Evolutionary conservation across 148 eudicot genomes (phyloP).

Genomic region (Chenopodium quinoa): DNA sequence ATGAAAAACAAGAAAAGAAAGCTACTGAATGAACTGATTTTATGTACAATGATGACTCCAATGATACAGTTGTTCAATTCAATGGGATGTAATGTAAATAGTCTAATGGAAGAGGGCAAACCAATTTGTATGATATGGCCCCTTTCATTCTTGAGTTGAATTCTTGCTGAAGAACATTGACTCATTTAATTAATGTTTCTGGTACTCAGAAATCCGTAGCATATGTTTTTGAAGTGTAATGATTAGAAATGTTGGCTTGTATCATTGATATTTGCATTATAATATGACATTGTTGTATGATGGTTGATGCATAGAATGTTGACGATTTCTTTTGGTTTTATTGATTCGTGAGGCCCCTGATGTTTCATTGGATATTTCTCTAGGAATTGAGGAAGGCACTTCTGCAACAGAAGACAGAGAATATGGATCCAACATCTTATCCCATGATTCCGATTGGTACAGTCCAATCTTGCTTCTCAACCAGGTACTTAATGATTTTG

Average conservation of each 20-base stretch:
- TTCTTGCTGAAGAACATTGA: neutral
- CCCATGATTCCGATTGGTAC: slow-evolving; percentile 82
- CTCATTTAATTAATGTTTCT: neutral
- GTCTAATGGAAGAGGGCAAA: neutral
- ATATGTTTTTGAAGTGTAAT: too few species aligned
- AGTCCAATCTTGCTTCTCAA: slow-evolving; percentile 83
- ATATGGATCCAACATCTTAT: slow-evolving; percentile 43
- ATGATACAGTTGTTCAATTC: neutral
- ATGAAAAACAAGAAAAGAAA: neutral
- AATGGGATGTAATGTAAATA: neutral
- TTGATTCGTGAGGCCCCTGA: neutral
- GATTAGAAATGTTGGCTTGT: neutral
- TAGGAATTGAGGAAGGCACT: slow-evolving; percentile 75
- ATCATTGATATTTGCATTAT: neutral
- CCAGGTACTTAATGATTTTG: slow-evolving; percentile 50
- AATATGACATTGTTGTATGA: neutral
- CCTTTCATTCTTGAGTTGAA: neutral
- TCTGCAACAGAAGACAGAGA: slow-evolving; percentile 41
- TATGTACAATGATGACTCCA: neutral
- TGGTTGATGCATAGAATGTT: neutral
- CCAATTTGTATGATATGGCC: too few species aligned
- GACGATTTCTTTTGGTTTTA: neutral
- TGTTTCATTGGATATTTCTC: slow-evolving; percentile 1
- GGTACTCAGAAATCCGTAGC: neutral
- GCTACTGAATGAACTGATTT: too few species aligned